Evolutionary conservation across 441 rosid species (phyloP), one percentile per base, ranked within the genome.

Genomic region (Raphanus hybrid): DNA sequence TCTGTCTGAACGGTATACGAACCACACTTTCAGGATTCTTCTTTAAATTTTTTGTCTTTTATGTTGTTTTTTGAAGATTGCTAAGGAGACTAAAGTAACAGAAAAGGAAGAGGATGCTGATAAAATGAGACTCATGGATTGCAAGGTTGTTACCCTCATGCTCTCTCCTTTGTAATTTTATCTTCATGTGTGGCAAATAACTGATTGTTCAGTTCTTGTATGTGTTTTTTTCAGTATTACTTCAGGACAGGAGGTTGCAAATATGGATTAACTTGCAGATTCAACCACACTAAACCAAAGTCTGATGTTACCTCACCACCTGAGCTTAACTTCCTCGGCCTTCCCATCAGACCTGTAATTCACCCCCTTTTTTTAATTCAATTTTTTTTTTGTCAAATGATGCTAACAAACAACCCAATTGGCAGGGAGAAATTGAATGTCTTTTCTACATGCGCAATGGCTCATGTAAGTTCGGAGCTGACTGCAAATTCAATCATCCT

Each of bases 401-500:
- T 59, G 71, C 26, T 23, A 23, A 23, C 29, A 11, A 73, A 39
- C 73, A 62, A 32, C 75, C 75, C 23, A 26, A 35, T 43, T 1
- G 14, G 11, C 84, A 93, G 98, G 96, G 92, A 75, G 96, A 86
- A 84, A 85, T 73, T 77, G 98, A 96, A 77, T 96, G 99, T 75
- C 91, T 86, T 2, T 96, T 80, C 82, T 96, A 92, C 84, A 93
- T 96, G 98, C 97, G 96, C 52, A 91, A 84, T 73, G 98, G 93
- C 74, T 91, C 98, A 75, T 96, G 99, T 88, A 96, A 92, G 78
- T 96, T 71, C 81, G 97, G 92, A 71, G 75, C 89, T 58, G 90
- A 78, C 79, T 96, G 99, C 87, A 87, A 82, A 78, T 96, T 90
- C 74, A 88, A 88, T 82, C 99, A 96, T 88, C 99, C 99, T 18